Percentiles rank a stretch among this genome's conserved stretches.
These are phyloP conservation scores for Pythium aristosporum DNA, from an alignment of 352 stramenopile genomes.

Conservation along the genomic window DNA sequence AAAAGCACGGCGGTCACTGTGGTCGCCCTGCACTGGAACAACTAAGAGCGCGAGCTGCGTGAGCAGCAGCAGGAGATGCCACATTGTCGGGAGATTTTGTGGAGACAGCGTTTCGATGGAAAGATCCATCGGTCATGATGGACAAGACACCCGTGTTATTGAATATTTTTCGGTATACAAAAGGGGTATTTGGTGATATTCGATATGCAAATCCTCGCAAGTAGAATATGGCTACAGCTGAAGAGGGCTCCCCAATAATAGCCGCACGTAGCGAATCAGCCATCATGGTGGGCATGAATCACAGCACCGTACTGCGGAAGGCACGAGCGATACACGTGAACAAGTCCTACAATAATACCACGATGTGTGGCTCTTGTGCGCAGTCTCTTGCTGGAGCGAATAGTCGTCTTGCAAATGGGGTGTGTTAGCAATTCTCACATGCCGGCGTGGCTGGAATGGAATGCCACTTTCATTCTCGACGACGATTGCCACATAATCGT, in stretches of 20 bases:
- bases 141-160: not conserved
- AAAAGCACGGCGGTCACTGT: slow-evolving; percentile 8
- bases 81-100: not conserved
- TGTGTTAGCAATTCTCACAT: no score
- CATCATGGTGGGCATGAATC: not conserved
- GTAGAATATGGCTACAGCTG: slow-evolving; percentile 2
- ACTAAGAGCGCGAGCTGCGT: not conserved
- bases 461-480: no score
- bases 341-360: no score
- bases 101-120: slow-evolving; percentile 10
- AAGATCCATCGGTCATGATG: not conserved
- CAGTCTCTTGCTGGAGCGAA: no score
- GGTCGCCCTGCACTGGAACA: not conserved
- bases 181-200: not conserved
- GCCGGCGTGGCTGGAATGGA: no score
- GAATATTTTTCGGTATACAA: not conserved
- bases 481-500: no score
- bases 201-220: not conserved
- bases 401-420: no score
- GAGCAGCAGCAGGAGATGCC: slow-evolving; percentile 1
- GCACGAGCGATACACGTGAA: no score
- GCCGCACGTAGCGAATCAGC: no score
- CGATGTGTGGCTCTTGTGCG: no score
- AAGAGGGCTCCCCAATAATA: not conserved
- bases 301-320: not conserved